phyloP scores from a whole-genome alignment of 805 yeast species.

The Pichia rugopelliculosa region DNA sequence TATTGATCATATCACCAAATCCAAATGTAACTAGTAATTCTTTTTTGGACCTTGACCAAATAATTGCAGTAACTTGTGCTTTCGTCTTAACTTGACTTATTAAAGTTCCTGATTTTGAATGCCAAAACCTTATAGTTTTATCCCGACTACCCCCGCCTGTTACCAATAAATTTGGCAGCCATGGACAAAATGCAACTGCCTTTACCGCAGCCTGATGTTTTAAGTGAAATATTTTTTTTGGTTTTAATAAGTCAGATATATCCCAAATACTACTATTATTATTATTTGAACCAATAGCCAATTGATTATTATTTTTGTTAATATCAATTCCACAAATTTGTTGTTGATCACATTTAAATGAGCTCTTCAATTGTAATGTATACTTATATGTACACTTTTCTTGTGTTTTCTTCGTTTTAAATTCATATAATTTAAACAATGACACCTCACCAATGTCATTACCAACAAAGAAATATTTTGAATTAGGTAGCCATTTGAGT shows the following conservation, averaged over 20 bases:
- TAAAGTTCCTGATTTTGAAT: slow-evolving; percentile 68
- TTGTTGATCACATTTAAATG: slow-evolving; percentile 43
- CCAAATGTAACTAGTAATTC: slow-evolving; percentile 81
- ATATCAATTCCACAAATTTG: slow-evolving; percentile 65
- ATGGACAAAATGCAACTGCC: slow-evolving; percentile 86
- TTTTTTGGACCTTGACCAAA: slow-evolving; percentile 61
- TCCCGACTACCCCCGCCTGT: slow-evolving; percentile 91
- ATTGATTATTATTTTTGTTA: slow-evolving; percentile 41
- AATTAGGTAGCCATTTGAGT: slow-evolving; percentile 49
- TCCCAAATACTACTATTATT: slow-evolving; percentile 78
- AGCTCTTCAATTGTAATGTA: slow-evolving; percentile 15
- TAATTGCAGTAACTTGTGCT: slow-evolving; percentile 72
- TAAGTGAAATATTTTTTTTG: slow-evolving; percentile 41
- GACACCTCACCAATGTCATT: slow-evolving; percentile 57
- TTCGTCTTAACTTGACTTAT: slow-evolving; percentile 48
- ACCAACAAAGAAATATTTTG: slow-evolving; percentile 47
- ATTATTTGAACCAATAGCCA: slow-evolving; percentile 83
- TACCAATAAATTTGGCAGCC: slow-evolving; percentile 73
- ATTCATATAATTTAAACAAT: slow-evolving; percentile 29
- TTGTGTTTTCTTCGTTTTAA: neutral
- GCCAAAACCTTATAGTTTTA: slow-evolving; percentile 80
- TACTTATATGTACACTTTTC: neutral
- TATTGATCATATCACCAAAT: slow-evolving; percentile 45
- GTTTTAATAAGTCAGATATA: slow-evolving; percentile 33
- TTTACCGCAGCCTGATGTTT: slow-evolving; percentile 83